Evolutionary conservation across 2,329 filamentous ascomycete genomes (phyloP).

Genomic region (Coniochaeta ligniaria): DNA sequence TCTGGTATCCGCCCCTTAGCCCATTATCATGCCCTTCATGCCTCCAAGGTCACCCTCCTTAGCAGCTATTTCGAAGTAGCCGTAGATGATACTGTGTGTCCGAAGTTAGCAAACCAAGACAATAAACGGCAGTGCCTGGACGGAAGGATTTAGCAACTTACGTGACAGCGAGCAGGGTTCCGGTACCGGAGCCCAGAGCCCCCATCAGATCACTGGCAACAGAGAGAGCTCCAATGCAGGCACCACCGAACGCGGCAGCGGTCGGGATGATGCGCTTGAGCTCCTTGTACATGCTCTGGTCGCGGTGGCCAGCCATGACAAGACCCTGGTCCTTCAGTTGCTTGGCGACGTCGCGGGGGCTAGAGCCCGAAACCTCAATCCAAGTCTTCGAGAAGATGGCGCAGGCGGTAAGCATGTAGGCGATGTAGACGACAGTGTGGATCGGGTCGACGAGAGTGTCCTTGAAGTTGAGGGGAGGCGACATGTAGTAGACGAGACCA

Average conservation of each 20-base stretch:
- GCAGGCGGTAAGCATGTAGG: slow-evolving; percentile 96
- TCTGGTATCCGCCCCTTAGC: slow-evolving; percentile 31
- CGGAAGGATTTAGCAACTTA: slow-evolving; percentile 47
- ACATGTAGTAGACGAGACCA: slow-evolving; percentile 99
- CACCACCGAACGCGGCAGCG: slow-evolving; percentile 95
- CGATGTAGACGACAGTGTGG: slow-evolving; percentile 90
- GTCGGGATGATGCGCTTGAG: slow-evolving; percentile 99
- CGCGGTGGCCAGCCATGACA: slow-evolving; percentile 98
- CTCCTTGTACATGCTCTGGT: slow-evolving; percentile 99
- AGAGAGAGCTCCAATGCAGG: slow-evolving; percentile 95
- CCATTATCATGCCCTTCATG: slow-evolving; percentile 68
- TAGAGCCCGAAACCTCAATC: slow-evolving; percentile 98
- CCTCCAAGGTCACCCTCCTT: slow-evolving; percentile 94
- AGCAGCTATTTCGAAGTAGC: slow-evolving; percentile 98
- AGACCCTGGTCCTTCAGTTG: slow-evolving; percentile 99
- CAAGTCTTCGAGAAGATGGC: slow-evolving; percentile 97
- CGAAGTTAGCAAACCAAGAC: slow-evolving; percentile 22
- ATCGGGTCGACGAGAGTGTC: slow-evolving; percentile 95
- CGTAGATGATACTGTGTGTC: slow-evolving; percentile 82
- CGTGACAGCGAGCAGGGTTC: slow-evolving; percentile 97
- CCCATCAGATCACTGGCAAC: slow-evolving; percentile 94
- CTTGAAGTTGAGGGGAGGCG: slow-evolving; percentile 92
- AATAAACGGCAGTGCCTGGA: background rate
- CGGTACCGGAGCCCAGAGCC: slow-evolving; percentile 91
- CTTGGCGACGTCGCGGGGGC: slow-evolving; percentile 96